Conservation (phyloP, 2,329 filamentous ascomycete genomes). For the Lizonia empirigonia region DNA sequence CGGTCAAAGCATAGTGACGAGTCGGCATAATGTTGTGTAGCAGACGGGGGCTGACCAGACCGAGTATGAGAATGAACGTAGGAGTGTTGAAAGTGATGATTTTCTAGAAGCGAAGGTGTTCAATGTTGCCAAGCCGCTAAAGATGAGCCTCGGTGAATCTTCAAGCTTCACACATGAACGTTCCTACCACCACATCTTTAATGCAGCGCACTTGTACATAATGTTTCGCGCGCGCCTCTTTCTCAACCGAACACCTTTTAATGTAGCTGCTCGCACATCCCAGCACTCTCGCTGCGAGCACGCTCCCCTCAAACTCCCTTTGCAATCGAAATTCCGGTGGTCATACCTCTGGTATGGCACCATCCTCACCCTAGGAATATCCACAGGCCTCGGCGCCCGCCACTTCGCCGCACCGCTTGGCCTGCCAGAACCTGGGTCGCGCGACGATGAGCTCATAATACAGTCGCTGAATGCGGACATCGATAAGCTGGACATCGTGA, state of each 20-base stretch:
- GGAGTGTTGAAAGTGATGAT: background rate
- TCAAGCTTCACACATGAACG: slow-evolving; percentile 6
- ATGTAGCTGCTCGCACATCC: background rate
- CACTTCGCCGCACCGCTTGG: slow-evolving; percentile 36
- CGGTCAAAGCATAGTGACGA: slow-evolving; percentile 7
- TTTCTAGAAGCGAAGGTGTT: background rate
- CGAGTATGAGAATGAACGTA: background rate
- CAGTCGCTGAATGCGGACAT: slow-evolving; percentile 33
- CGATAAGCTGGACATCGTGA: slow-evolving; percentile 42
- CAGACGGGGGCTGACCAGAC: no score
- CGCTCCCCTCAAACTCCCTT: slow-evolving; percentile 17
- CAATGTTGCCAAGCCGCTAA: slow-evolving; percentile 30
- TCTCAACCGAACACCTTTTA: slow-evolving; percentile 16
- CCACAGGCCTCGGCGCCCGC: slow-evolving; percentile 31
- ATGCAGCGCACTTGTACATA: slow-evolving; percentile 10
- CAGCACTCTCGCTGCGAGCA: slow-evolving; percentile 4
- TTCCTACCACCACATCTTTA: slow-evolving; percentile 4
- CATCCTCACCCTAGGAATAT: slow-evolving; percentile 33
- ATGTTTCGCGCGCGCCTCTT: slow-evolving; percentile 32
- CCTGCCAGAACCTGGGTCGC: slow-evolving; percentile 34
- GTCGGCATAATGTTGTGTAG: no score
- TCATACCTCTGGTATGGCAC: slow-evolving; percentile 42
- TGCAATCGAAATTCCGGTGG: slow-evolving; percentile 34
- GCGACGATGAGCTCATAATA: slow-evolving; percentile 38
- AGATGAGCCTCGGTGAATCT: slow-evolving; percentile 31